Percentiles rank a stretch among this genome's conserved stretches.
Conservation (phyloP, 805 yeast genomes). For the Kluyveromyces starmeri region DNA sequence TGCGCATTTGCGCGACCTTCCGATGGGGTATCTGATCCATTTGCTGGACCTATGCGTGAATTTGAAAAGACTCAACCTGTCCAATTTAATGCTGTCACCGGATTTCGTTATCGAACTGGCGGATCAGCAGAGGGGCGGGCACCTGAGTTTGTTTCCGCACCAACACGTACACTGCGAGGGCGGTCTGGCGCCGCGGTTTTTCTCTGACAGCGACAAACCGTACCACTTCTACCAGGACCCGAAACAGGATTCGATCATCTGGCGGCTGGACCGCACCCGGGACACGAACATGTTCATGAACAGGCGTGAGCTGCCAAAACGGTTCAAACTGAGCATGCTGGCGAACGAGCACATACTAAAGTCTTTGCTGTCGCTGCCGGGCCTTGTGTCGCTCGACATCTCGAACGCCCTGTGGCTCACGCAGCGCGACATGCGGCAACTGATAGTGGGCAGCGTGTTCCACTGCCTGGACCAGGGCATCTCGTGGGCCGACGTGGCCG, state of each 20-base stretch:
- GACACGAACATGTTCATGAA: constrained; percentile 10
- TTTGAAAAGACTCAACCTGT: constrained; percentile 46
- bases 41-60: constrained; percentile 60
- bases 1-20: constrained; percentile 63
- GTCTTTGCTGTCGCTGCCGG: constrained; percentile 10
- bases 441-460: constrained; percentile 7
- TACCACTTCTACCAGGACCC: constrained; percentile 1
- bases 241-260: constrained; percentile 3
- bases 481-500: constrained; percentile 1
- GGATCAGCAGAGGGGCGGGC: not conserved
- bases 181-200: constrained; percentile 2
- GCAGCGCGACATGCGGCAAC: constrained; percentile 22
- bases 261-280: constrained; percentile 5
- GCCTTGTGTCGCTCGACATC: constrained; percentile 18
- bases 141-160: not conserved
- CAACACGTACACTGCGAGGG: constrained; percentile 2
- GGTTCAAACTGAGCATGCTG: constrained; percentile 6
- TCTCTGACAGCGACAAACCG: not conserved
- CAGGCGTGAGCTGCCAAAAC: constrained; percentile 15
- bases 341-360: constrained; percentile 5
- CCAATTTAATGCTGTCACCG: constrained; percentile 49
- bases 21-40: constrained; percentile 68
- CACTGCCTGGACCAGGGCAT: constrained; percentile 7
- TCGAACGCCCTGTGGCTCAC: constrained; percentile 27
- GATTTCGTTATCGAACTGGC: constrained; percentile 43